Evolutionary conservation across 2,329 filamentous ascomycete genomes (phyloP), one percentile per base, ranked within the genome.

Genomic region (Pyricularia grisea): DNA sequence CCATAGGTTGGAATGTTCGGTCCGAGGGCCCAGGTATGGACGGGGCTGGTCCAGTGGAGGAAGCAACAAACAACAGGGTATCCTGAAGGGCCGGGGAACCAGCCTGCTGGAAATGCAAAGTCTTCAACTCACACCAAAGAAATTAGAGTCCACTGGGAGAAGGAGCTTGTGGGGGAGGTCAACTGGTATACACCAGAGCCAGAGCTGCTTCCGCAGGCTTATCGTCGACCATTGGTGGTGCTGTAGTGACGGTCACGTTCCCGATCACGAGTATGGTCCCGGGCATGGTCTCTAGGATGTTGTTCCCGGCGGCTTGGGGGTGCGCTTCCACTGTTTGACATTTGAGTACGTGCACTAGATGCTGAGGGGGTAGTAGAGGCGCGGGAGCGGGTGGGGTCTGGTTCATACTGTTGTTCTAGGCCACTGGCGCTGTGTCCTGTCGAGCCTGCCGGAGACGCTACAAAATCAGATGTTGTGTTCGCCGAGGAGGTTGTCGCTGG

Each of bases 331-430:
- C 64, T 65, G 64, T 25, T 65, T 67, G 66, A 17, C 27, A 30
- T 27, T 60, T 67, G 67, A 36, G 25, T 64, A 42, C n/a, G 50
- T 66, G 31, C 55, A 58, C 23, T 66, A 28, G 63, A 10, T 17
- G 68, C 61, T 58, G 64, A 31, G 27, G 61, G 61, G 61, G 61
- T 65, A n/a, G 36, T 60, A 10, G 61, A 55, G 60, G 30, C 33
- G 60, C 67, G 67, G 23, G 67, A 65, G 31, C 20, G 33, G 63
- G 42, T 60, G 36, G 27, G 42, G 30, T 66, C 50, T 28, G 31
- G 64, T 71, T 84, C 84, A 83, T 85, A 87, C 80, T 84, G 83
- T 78, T 80, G 79, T 74, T 77, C 83, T 78, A 82, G 81, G 72
- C 76, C 71, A 72, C 78, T 73, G 72, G 77, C 72, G 70, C 73